phyloP scores from a whole-genome alignment of 2,329 filamentous ascomycete species.

The Fusarium miscanthi region DNA sequence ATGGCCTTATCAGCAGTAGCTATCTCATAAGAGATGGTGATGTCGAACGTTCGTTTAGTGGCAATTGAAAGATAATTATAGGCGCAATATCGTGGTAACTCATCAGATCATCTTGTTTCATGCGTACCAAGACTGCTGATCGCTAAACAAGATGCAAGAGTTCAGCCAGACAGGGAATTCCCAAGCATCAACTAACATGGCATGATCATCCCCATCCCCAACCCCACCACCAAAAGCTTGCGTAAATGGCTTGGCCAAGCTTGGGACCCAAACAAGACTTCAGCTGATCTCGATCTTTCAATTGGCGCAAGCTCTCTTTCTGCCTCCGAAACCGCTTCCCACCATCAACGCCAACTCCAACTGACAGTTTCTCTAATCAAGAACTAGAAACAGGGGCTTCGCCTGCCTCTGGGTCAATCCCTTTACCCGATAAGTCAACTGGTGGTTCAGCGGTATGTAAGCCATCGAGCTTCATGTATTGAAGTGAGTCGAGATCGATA shows the following conservation, averaged over 20 bases:
- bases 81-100: background rate
- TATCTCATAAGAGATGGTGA: background rate
- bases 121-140: slow-evolving; percentile 25
- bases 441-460: slow-evolving; percentile 48
- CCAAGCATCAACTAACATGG: slow-evolving; percentile 5
- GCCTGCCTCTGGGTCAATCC: slow-evolving; percentile 10
- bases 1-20: background rate
- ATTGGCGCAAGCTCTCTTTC: slow-evolving; percentile 6
- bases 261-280: slow-evolving; percentile 4
- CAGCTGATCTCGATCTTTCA: slow-evolving; percentile 32
- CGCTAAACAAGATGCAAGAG: slow-evolving; percentile 13
- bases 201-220: slow-evolving; percentile 7
- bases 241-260: slow-evolving; percentile 42
- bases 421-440: slow-evolving; percentile 52
- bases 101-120: slow-evolving; percentile 1
- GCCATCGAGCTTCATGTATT: slow-evolving; percentile 53
- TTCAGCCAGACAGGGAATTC: slow-evolving; percentile 26
- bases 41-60: background rate
- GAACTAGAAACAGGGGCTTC: slow-evolving; percentile 7
- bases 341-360: background rate
- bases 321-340: background rate
- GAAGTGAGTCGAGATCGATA: slow-evolving; percentile 54
- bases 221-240: slow-evolving; percentile 29
- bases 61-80: background rate
- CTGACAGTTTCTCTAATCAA: slow-evolving; percentile 5